phyloP scores from a whole-genome alignment of 1,284 basidiomycete genomes.

The Rhodofomes roseus region DNA sequence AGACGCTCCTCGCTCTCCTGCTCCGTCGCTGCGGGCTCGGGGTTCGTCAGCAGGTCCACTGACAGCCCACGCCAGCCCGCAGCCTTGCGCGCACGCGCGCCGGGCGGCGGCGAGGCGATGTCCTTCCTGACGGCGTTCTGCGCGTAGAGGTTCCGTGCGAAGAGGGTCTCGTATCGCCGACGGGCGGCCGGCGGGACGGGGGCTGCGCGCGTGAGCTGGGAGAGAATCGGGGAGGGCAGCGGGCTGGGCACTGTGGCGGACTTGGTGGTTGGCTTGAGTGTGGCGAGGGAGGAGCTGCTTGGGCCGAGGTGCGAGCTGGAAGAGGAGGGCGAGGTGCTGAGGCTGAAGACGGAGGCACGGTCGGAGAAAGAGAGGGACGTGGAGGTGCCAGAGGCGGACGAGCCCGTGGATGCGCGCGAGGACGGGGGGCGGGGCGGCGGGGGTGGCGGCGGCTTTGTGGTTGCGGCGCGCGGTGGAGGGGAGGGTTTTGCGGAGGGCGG shows the following conservation, averaged over 20 bases:
- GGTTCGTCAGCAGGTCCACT: slow-evolving; percentile 62
- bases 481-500: slow-evolving; percentile 20
- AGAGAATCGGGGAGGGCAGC: slow-evolving; percentile 10
- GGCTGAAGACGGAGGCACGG: slow-evolving; percentile 60
- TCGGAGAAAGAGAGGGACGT: slow-evolving; percentile 46
- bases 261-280: slow-evolving; percentile 17
- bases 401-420: slow-evolving; percentile 21
- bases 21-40: slow-evolving; percentile 34
- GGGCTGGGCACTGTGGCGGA: slow-evolving; percentile 21
- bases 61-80: slow-evolving; percentile 76
- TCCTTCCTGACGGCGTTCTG: slow-evolving; percentile 32
- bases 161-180: slow-evolving; percentile 63
- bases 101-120: slow-evolving; percentile 30
- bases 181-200: slow-evolving; percentile 63
- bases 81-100: slow-evolving; percentile 49
- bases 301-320: slow-evolving; percentile 37
- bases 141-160: slow-evolving; percentile 53
- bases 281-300: slow-evolving; percentile 16
- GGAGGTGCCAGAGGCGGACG: slow-evolving; percentile 21
- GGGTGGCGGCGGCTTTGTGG: slow-evolving; percentile 20
- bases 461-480: slow-evolving; percentile 16
- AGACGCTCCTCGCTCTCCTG: slow-evolving; percentile 43
- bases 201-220: slow-evolving; percentile 45
- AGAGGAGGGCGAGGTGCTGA: slow-evolving; percentile 47
- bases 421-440: slow-evolving; percentile 18